Percentiles rank a stretch among this genome's conserved stretches.
Evolutionary conservation across 2,329 filamentous ascomycete genomes (phyloP).

Genomic region (Magnaporthiopsis rhizophila): DNA sequence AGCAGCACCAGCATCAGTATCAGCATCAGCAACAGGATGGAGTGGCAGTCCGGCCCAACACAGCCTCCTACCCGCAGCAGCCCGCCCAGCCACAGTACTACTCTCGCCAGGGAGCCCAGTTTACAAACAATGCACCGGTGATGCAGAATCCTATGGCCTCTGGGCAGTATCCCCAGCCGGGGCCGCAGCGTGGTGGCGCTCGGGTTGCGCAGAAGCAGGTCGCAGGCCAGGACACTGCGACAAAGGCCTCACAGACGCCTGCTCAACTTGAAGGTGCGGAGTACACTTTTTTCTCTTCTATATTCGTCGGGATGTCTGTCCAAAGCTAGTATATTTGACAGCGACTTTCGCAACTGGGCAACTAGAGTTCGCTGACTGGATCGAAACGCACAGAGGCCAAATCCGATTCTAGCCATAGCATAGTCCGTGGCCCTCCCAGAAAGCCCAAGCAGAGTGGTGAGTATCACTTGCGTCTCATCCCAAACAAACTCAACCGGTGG

Average conservation of each 20-base stretch:
- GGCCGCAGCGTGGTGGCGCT: conserved; percentile 17
- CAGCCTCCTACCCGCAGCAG: conserved; percentile 38
- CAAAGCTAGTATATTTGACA: neutral
- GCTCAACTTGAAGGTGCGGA: conserved; percentile 7
- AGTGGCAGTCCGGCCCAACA: conserved; percentile 28
- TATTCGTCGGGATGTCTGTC: neutral
- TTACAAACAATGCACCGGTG: conserved; percentile 22
- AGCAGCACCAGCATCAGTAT: neutral
- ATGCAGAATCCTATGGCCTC: conserved; percentile 25
- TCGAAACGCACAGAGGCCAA: neutral
- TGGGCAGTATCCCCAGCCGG: conserved; percentile 26
- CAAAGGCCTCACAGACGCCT: neutral
- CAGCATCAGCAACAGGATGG: conserved; percentile 19
- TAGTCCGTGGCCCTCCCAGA: conserved; percentile 45
- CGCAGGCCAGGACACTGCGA: conserved; percentile 8
- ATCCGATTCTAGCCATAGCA: conserved; percentile 18
- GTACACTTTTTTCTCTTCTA: conserved; percentile 6
- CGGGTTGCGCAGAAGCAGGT: conserved; percentile 15
- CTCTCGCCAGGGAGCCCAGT: conserved; percentile 32
- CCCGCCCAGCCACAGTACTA: conserved; percentile 31
- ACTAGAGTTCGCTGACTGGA: neutral
- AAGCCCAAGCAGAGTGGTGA: conserved; percentile 56
- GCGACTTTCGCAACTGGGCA: neutral
- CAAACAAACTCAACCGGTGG: neutral
- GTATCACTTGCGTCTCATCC: conserved; percentile 15